Conservation (phyloP, 768 basidiomycete species). For the Hericium rajendrae region DNA sequence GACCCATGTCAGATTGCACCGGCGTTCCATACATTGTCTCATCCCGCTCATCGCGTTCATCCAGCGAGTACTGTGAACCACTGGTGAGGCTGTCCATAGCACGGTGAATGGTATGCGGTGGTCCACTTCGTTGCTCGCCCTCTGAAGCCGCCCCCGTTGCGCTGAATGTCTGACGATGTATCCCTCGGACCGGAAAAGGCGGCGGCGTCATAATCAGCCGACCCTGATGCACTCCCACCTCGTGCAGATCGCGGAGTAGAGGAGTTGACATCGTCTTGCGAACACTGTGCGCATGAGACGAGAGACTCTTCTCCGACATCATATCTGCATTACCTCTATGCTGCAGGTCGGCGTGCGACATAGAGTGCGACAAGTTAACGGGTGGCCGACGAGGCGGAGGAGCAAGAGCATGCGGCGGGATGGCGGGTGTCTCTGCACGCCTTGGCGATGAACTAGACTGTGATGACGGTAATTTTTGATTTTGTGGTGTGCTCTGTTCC, state of each 20-base stretch:
- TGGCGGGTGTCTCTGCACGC: constrained; percentile 58
- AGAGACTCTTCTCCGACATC: constrained; percentile 10
- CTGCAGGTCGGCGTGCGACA: constrained; percentile 46
- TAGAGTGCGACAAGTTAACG: constrained; percentile 40
- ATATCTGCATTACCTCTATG: constrained; percentile 12
- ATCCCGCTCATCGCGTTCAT: constrained; percentile 4
- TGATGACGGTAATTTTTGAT: constrained; percentile 15
- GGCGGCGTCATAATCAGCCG: constrained; percentile 14
- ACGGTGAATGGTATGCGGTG: background rate
- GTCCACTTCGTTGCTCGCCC: background rate
- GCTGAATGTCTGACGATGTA: background rate
- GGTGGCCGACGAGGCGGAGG: constrained; percentile 54
- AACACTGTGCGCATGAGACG: constrained; percentile 15
- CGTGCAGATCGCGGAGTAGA: constrained; percentile 11
- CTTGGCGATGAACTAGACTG: constrained; percentile 36
- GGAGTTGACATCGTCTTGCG: constrained; percentile 43
- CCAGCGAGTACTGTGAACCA: constrained; percentile 11
- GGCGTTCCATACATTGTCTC: constrained; percentile 6
- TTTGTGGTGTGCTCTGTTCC: background rate
- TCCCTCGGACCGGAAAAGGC: background rate
- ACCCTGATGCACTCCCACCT: constrained; percentile 1
- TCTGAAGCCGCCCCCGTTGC: background rate
- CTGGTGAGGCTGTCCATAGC: constrained; percentile 12
- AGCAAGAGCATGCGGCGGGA: constrained; percentile 48
- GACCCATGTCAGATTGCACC: constrained; percentile 17